A percentile compares a stretch with the other conserved stretches of the same genome.
Evolutionary conservation across 768 basidiomycete genomes (phyloP).

Genomic region (Pisolithus marmoratus): DNA sequence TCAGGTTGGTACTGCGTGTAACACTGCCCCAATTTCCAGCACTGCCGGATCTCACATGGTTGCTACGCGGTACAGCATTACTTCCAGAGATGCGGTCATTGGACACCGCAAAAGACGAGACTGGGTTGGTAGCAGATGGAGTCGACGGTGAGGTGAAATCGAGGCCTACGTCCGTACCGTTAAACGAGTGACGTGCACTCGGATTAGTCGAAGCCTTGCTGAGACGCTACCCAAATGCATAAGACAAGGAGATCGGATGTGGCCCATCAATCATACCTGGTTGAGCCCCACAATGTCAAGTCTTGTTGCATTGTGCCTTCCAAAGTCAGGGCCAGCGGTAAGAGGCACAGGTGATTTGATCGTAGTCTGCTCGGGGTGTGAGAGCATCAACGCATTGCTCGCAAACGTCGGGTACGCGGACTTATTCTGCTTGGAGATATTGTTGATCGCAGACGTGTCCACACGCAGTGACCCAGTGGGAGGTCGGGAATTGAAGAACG

Average conservation of each 20-base stretch:
- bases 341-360: conserved; percentile 73
- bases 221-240: conserved; percentile 32
- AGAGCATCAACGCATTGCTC: conserved; percentile 44
- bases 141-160: conserved; percentile 55
- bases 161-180: conserved; percentile 60
- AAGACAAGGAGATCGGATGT: conserved; percentile 4
- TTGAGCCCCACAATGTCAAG: conserved; percentile 70
- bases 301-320: conserved; percentile 66
- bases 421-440: conserved; percentile 69
- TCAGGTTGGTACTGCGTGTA: conserved; percentile 47
- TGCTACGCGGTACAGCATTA: conserved; percentile 38
- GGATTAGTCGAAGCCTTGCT: conserved; percentile 43
- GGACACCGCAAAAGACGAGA: conserved; percentile 33
- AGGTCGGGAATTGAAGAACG: conserved; percentile 56
- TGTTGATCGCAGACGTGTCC: conserved; percentile 63
- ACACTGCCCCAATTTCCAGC: conserved; percentile 75
- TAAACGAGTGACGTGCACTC: conserved; percentile 69
- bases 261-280: conserved; percentile 42
- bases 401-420: conserved; percentile 70
- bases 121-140: conserved; percentile 40
- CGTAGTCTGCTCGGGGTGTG: conserved; percentile 49
- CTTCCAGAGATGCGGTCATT: conserved; percentile 34
- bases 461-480: conserved; percentile 68
- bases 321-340: conserved; percentile 82
- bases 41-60: conserved; percentile 74